Conservation (phyloP, 768 basidiomycete species). For the Termitomyces sp. region DNA sequence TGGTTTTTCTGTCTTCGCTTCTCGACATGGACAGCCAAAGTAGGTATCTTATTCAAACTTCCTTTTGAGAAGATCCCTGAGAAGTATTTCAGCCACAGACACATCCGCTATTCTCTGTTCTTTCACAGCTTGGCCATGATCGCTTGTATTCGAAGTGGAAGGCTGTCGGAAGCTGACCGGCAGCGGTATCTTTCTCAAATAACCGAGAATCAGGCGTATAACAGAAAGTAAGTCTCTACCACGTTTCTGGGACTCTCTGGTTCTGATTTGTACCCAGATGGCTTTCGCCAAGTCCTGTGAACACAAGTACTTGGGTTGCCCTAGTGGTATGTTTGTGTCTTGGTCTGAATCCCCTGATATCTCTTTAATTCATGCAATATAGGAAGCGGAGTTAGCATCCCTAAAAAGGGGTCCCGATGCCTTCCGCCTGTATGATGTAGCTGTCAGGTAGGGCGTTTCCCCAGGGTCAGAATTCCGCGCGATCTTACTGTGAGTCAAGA, state of each 20-base stretch:
- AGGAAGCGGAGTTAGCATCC: constrained; percentile 73
- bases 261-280: constrained; percentile 38
- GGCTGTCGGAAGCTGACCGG: constrained; percentile 29
- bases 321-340: constrained; percentile 46
- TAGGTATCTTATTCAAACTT: constrained; percentile 22
- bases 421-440: constrained; percentile 64
- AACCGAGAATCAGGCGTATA: constrained; percentile 54
- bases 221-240: constrained; percentile 44
- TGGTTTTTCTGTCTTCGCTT: constrained; percentile 60
- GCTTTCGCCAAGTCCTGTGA: constrained; percentile 67
- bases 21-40: constrained; percentile 62
- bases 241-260: background rate
- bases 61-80: background rate
- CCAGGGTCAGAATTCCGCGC: background rate
- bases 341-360: background rate
- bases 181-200: constrained; percentile 52
- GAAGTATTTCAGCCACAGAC: constrained; percentile 47
- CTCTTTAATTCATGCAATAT: background rate
- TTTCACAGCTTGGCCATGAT: constrained; percentile 70
- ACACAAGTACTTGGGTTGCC: constrained; percentile 64
- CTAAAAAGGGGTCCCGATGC: constrained; percentile 52
- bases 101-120: constrained; percentile 64
- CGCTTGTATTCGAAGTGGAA: constrained; percentile 48
- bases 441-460: constrained; percentile 48
- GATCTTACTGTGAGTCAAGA: constrained; percentile 25